phyloP scores from a whole-genome alignment of 2,329 filamentous ascomycete species.

The Fusarium udum region DNA sequence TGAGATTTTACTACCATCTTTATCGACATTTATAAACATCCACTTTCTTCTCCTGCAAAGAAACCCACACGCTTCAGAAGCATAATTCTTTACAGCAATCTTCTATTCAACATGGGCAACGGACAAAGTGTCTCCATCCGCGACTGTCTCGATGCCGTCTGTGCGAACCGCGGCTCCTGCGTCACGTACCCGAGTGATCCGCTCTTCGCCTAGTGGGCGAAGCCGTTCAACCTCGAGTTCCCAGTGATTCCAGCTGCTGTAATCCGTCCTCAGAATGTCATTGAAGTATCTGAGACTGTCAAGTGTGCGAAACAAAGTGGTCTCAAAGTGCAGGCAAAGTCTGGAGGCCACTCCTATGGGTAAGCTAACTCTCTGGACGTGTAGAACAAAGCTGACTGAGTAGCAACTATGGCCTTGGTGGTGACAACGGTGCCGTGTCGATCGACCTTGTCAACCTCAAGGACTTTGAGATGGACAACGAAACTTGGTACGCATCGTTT shows the following conservation, averaged over 20 bases:
- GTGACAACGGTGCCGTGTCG: constrained; percentile 60
- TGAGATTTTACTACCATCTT: neutral
- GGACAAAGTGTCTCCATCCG: constrained; percentile 52
- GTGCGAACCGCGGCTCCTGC: constrained; percentile 55
- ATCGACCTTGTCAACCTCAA: constrained; percentile 65
- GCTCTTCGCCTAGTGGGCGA: constrained; percentile 60
- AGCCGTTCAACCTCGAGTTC: constrained; percentile 63
- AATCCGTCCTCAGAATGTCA: constrained; percentile 60
- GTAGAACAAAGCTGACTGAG: neutral
- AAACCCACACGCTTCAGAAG: too few relatives aligned
- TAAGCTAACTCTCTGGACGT: constrained; percentile 40
- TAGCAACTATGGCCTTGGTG: constrained; percentile 58
- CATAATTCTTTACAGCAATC: neutral
- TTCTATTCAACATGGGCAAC: constrained; percentile 53
- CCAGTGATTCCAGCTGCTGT: constrained; percentile 64
- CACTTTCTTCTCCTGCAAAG: neutral
- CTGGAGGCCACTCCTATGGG: constrained; percentile 73
- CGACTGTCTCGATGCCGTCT: constrained; percentile 59
- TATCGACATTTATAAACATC: neutral
- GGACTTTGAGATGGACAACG: constrained; percentile 61
- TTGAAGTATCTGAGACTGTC: constrained; percentile 66
- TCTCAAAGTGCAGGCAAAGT: constrained; percentile 68
- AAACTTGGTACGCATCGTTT: constrained; percentile 63
- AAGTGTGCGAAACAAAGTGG: constrained; percentile 62
- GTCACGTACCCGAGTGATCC: constrained; percentile 56